A percentile compares a stretch with the other conserved stretches of the same genome.
Conservation (phyloP, 2,329 filamentous ascomycete genomes). For the Penicillium freii region DNA sequence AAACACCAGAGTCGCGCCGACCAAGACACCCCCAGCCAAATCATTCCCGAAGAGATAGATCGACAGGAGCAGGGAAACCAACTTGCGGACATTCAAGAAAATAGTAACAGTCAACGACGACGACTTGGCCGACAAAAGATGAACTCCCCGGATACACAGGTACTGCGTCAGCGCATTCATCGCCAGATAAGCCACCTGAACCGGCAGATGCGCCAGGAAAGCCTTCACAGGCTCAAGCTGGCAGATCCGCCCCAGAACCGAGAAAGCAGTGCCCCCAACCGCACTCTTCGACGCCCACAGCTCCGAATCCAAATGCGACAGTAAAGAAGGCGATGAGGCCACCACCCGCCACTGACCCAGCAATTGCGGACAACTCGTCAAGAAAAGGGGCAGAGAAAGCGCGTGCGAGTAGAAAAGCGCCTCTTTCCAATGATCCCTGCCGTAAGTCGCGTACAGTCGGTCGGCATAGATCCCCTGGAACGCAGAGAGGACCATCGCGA, state of each 20-base stretch:
- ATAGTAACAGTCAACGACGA: slow-evolving; percentile 95
- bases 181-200: slow-evolving; percentile 40
- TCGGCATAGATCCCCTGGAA: slow-evolving; percentile 96
- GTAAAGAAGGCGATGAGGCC: slow-evolving; percentile 34
- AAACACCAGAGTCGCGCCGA: slow-evolving; percentile 85
- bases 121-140: slow-evolving; percentile 82
- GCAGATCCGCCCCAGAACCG: slow-evolving; percentile 14
- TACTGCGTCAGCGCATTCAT: slow-evolving; percentile 79
- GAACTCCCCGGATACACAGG: slow-evolving; percentile 91
- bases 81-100: slow-evolving; percentile 89
- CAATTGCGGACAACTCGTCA: slow-evolving; percentile 39
- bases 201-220: slow-evolving; percentile 31
- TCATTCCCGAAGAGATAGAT: slow-evolving; percentile 93
- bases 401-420: slow-evolving; percentile 88
- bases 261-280: slow-evolving; percentile 9
- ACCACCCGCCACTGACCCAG: slow-evolving; percentile 37
- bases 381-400: slow-evolving; percentile 47
- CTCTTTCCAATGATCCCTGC: slow-evolving; percentile 82
- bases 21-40: slow-evolving; percentile 70
- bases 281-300: neutral
- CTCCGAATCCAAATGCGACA: slow-evolving; percentile 14
- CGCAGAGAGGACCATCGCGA: slow-evolving; percentile 86
- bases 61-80: slow-evolving; percentile 85
- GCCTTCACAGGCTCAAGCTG: slow-evolving; percentile 22
- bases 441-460: slow-evolving; percentile 79